phyloP scores from a whole-genome alignment of 768 basidiomycete genomes.

The Cyclocybe aegerita region DNA sequence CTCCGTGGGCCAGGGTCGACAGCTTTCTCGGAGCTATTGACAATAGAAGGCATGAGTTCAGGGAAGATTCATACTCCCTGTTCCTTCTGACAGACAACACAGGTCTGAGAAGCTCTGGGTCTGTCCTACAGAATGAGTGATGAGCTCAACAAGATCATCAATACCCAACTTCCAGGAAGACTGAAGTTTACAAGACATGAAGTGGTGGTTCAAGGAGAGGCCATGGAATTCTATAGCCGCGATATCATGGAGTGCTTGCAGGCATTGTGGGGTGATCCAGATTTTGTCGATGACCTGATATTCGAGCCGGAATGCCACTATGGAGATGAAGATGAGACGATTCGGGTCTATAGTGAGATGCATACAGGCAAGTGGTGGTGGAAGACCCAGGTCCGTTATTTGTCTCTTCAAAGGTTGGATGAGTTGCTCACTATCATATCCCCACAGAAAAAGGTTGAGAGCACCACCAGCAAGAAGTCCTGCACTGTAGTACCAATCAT shows the following conservation, averaged over 20 bases:
- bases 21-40: conserved; percentile 35
- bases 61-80: background rate
- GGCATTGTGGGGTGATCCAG: conserved; percentile 31
- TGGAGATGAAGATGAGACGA: conserved; percentile 20
- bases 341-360: conserved; percentile 39
- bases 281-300: conserved; percentile 27
- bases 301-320: conserved; percentile 38
- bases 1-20: conserved; percentile 32
- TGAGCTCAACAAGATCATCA: conserved; percentile 28
- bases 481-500: conserved; percentile 42
- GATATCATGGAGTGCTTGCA: conserved; percentile 36
- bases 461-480: conserved; percentile 9
- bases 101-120: conserved; percentile 25
- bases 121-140: conserved; percentile 23
- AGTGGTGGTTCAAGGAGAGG: conserved; percentile 26
- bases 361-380: conserved; percentile 55
- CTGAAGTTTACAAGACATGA: conserved; percentile 25
- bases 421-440: background rate
- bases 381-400: conserved; percentile 38
- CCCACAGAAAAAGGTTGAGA: conserved; percentile 21
- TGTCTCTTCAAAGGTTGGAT: background rate
- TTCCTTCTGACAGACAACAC: background rate
- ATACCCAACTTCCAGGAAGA: conserved; percentile 19
- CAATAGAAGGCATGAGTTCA: conserved; percentile 36
- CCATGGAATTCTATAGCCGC: conserved; percentile 28